Evolutionary conservation across 768 basidiomycete genomes (phyloP).

Genomic region (Sarcomyxa edulis): DNA sequence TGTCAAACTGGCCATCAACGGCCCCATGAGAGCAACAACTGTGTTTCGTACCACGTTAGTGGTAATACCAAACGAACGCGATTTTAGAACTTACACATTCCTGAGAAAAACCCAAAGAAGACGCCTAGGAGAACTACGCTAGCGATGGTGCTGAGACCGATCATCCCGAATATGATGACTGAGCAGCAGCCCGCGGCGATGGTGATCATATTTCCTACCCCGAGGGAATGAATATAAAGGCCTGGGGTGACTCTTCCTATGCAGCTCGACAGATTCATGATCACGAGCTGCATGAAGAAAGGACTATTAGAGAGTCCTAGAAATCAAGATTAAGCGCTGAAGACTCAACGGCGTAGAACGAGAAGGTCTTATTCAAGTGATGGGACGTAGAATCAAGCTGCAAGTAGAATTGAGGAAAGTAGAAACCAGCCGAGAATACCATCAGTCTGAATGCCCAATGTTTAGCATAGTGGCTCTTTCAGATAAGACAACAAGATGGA

Average conservation of each 20-base stretch:
- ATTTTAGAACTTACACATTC: conserved; percentile 31
- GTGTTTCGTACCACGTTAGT: too few species aligned
- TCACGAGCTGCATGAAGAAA: conserved; percentile 22
- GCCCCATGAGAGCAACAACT: too few species aligned
- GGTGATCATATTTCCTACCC: conserved; percentile 25
- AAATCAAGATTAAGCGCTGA: too few species aligned
- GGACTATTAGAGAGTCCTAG: not conserved
- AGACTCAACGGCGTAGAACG: conserved; percentile 48
- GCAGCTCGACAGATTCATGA: conserved; percentile 28
- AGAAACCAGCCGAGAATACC: conserved; percentile 18
- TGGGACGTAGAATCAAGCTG: conserved; percentile 49
- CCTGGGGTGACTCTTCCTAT: conserved; percentile 31
- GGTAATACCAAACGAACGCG: too few species aligned
- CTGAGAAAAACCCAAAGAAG: conserved; percentile 36
- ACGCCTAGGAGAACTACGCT: conserved; percentile 27
- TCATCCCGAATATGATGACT: conserved; percentile 30
- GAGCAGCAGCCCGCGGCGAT: conserved; percentile 18
- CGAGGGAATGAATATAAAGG: conserved; percentile 22
- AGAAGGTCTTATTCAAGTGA: conserved; percentile 35
- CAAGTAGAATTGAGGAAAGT: conserved; percentile 50
- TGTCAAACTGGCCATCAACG: too few species aligned
- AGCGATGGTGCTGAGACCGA: conserved; percentile 20
- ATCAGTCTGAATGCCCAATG: not conserved
- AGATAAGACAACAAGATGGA: conserved; percentile 11
- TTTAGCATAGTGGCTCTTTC: not conserved